Evolutionary conservation across 2,329 filamentous ascomycete genomes (phyloP).

Genomic region (Diaporthe helianthi): DNA sequence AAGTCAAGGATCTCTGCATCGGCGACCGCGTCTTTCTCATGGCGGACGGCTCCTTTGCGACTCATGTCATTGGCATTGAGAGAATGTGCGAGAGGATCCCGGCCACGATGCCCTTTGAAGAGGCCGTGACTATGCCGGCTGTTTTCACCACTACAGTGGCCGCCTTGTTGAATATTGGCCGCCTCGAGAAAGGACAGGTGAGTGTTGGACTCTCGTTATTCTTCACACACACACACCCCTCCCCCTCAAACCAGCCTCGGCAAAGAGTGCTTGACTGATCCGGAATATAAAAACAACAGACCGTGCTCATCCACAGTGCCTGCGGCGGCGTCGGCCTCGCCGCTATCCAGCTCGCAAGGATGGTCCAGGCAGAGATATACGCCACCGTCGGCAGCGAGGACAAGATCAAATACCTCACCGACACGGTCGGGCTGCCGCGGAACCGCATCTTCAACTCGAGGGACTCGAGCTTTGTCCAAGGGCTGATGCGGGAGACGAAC

Average conservation of each 20-base stretch:
- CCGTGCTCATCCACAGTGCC: conserved; percentile 44
- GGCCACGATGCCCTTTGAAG: conserved; percentile 1
- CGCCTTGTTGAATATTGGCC: neutral
- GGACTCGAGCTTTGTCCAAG: neutral
- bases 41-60: conserved; percentile 2
- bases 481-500: neutral
- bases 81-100: conserved; percentile 18
- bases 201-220: neutral
- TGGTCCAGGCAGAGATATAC: conserved; percentile 41
- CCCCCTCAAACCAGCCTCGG: too few species aligned
- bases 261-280: too few species aligned
- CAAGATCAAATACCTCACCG: conserved; percentile 42
- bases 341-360: conserved; percentile 41
- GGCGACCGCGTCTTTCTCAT: conserved; percentile 25
- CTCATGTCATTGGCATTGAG: neutral
- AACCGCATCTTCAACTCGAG: conserved; percentile 36
- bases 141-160: conserved; percentile 11
- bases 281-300: too few species aligned
- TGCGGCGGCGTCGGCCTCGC: conserved; percentile 42
- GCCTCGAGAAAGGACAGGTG: conserved; percentile 7
- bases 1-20: conserved; percentile 8
- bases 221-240: too few species aligned
- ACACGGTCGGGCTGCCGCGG: conserved; percentile 29
- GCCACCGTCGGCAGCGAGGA: conserved; percentile 42
- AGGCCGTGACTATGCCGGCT: conserved; percentile 20